Conservation (phyloP, 2,329 filamentous ascomycete species). For the Zymoseptoria ardabiliae region DNA sequence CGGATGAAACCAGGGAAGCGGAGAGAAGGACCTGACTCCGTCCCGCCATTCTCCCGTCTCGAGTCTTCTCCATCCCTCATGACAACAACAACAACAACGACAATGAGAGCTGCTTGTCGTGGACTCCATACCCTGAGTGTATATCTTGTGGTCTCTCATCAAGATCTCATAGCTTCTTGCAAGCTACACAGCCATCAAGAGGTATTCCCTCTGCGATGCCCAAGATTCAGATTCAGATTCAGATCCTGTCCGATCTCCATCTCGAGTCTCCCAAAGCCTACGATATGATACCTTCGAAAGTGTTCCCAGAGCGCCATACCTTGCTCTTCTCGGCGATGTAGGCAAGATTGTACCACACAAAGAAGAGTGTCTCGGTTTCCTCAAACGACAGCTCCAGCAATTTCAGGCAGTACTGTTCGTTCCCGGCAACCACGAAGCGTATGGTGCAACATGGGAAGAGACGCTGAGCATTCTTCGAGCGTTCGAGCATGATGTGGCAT, state of each 20-base stretch:
- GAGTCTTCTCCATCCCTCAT: no score
- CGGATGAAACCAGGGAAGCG: no score
- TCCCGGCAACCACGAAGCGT: slow-evolving; percentile 52
- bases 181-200: no score
- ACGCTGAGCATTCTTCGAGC: slow-evolving; percentile 25
- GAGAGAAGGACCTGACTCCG: no score
- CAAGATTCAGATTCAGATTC: slow-evolving; percentile 23
- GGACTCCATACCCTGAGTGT: no score
- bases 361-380: slow-evolving; percentile 40
- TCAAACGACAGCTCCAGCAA: slow-evolving; percentile 41
- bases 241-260: slow-evolving; percentile 51
- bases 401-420: slow-evolving; percentile 48
- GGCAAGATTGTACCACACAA: slow-evolving; percentile 35
- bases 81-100: no score
- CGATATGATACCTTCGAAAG: slow-evolving; percentile 50
- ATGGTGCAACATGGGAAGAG: slow-evolving; percentile 33
- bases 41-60: no score
- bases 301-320: slow-evolving; percentile 39
- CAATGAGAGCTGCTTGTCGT: no score
- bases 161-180: no score
- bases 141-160: no score
- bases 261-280: slow-evolving; percentile 46
- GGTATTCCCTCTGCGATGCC: no score
- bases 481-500: slow-evolving; percentile 4
- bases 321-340: slow-evolving; percentile 48